These are phyloP conservation scores for Microcyclosporella mali DNA, from an alignment of 2,329 filamentous ascomycete genomes.

Conservation along the genomic window DNA sequence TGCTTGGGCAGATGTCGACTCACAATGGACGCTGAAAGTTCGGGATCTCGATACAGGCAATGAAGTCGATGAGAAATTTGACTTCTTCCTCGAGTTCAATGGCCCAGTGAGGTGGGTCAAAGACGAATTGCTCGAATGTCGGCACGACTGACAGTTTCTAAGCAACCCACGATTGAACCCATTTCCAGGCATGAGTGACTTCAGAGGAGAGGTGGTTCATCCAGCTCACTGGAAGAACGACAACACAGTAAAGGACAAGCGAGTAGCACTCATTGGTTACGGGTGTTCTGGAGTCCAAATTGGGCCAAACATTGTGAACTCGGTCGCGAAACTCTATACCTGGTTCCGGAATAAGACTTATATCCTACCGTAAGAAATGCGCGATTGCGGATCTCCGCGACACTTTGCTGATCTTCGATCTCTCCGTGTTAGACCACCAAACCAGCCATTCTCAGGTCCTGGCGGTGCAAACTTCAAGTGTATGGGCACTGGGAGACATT, in stretches of 20 bases:
- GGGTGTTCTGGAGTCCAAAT: slow-evolving; percentile 20
- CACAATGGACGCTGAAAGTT: slow-evolving; percentile 15
- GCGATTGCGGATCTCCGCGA: too few relatives aligned
- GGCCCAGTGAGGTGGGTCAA: slow-evolving; percentile 14
- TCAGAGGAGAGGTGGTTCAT: slow-evolving; percentile 12
- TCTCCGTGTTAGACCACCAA: too few relatives aligned
- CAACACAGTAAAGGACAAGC: slow-evolving; percentile 8
- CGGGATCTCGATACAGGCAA: slow-evolving; percentile 5
- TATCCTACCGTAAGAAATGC: too few relatives aligned
- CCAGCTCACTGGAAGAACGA: slow-evolving; percentile 8
- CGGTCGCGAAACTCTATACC: slow-evolving; percentile 15
- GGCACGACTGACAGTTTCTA: not conserved
- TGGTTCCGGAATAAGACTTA: slow-evolving; percentile 21
- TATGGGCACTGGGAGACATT: not conserved
- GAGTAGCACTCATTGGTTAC: slow-evolving; percentile 13
- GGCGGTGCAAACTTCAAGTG: slow-evolving; percentile 22
- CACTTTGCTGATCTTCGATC: too few relatives aligned
- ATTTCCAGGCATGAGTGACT: slow-evolving; percentile 9
- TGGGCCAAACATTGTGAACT: slow-evolving; percentile 17
- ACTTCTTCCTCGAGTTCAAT: slow-evolving; percentile 20
- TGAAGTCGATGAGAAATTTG: slow-evolving; percentile 14
- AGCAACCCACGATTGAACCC: slow-evolving; percentile 11
- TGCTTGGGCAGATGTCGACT: slow-evolving; percentile 14
- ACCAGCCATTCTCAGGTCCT: slow-evolving; percentile 14
- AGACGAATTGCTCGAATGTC: too few relatives aligned